Conservation (phyloP, 495 filamentous ascomycete genomes). For the Aspergillus heteromorphus region DNA sequence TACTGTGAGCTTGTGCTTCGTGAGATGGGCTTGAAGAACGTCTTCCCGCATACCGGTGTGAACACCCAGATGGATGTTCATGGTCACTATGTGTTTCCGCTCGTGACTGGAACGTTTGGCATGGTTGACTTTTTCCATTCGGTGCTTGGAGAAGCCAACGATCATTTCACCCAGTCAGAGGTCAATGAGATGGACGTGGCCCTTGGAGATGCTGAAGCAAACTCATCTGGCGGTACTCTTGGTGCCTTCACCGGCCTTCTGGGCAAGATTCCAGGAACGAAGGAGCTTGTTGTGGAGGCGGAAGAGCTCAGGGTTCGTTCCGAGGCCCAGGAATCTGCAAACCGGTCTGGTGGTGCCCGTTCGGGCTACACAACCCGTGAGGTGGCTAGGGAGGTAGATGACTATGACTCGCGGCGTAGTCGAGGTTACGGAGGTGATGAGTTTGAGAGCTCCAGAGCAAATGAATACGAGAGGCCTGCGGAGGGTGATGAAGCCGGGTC, state of each 20-base stretch:
- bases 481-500: conserved; percentile 8
- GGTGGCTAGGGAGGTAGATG: conserved; percentile 8
- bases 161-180: conserved; percentile 94
- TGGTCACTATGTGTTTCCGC: conserved; percentile 72
- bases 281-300: conserved; percentile 72
- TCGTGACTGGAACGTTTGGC: conserved; percentile 88
- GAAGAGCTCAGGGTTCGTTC: conserved; percentile 68
- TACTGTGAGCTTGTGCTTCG: conserved; percentile 84
- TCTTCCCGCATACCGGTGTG: conserved; percentile 83
- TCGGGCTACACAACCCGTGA: conserved; percentile 26
- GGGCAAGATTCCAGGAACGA: conserved; percentile 71
- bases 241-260: conserved; percentile 66
- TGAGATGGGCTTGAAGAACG: conserved; percentile 73
- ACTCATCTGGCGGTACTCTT: conserved; percentile 38
- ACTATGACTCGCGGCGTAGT: conserved; percentile 10
- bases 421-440: conserved; percentile 1
- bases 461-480: not conserved
- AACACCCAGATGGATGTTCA: conserved; percentile 65
- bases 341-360: conserved; percentile 31
- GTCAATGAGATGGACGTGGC: conserved; percentile 82
- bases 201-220: conserved; percentile 54
- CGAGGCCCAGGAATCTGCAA: conserved; percentile 66
- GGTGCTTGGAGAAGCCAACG: conserved; percentile 90
- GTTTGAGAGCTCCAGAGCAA: conserved; percentile 3
- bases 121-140: conserved; percentile 96